Percentiles rank a stretch among this genome's conserved stretches.
These are phyloP conservation scores for Stenocarpella maydis DNA, from an alignment of 2,329 filamentous ascomycete species.

Conservation along the genomic window DNA sequence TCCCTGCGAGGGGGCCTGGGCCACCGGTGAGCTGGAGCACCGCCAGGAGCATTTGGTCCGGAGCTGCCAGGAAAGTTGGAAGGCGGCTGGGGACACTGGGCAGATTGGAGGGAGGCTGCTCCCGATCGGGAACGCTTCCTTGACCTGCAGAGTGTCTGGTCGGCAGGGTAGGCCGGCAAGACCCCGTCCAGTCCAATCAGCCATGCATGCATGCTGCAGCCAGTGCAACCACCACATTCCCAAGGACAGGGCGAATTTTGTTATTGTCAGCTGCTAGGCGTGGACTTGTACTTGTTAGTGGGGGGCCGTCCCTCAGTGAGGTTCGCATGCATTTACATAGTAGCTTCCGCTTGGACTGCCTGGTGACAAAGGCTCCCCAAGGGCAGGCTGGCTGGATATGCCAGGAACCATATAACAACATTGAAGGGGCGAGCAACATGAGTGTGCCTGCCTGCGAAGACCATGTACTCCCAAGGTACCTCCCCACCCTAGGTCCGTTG, in stretches of 20 bases:
- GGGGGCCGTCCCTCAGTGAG: too few species aligned
- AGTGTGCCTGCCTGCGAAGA: background rate
- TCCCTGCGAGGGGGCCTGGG: background rate
- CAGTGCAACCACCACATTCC: background rate
- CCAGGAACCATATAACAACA: background rate
- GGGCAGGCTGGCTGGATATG: background rate
- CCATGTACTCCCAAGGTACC: background rate
- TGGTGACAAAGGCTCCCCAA: background rate
- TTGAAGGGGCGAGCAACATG: background rate
- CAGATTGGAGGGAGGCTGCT: background rate
- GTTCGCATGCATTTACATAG: background rate
- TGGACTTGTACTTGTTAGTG: too few species aligned
- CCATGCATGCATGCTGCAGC: too few species aligned
- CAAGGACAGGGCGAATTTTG: background rate
- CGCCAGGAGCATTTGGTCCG: constrained; percentile 14
- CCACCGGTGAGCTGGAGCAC: background rate
- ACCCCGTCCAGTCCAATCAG: background rate
- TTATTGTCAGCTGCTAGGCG: background rate
- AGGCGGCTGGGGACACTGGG: background rate
- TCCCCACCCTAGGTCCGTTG: too few species aligned
- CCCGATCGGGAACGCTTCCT: constrained; percentile 2
- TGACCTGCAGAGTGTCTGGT: background rate
- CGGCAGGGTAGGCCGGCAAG: background rate
- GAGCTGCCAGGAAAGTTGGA: constrained; percentile 11
- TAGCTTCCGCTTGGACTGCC: too few species aligned